Evolutionary conservation across 2,329 filamentous ascomycete species (phyloP).

Genomic region (Plenodomus lindquistii): DNA sequence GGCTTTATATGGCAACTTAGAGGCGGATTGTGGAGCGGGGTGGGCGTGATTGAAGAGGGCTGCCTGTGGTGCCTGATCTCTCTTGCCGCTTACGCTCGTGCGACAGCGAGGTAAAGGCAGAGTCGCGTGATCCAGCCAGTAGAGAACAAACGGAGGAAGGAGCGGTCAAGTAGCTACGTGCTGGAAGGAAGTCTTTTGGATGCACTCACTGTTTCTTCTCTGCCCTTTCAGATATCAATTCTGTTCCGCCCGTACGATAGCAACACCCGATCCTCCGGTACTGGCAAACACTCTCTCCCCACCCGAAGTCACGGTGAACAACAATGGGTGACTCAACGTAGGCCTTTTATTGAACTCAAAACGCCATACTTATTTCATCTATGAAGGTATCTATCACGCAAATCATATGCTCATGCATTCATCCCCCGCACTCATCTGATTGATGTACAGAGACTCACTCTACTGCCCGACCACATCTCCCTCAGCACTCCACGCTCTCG

Average conservation of each 20-base stretch:
- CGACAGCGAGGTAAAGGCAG: neutral
- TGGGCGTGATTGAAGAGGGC: neutral
- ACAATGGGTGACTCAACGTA: no score
- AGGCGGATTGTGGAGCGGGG: neutral
- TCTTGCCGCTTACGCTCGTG: neutral
- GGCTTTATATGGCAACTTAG: neutral
- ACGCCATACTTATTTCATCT: constrained; percentile 22
- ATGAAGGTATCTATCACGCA: constrained; percentile 8
- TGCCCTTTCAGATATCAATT: no score
- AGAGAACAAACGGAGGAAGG: neutral
- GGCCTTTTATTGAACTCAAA: constrained; percentile 1
- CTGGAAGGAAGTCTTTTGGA: neutral
- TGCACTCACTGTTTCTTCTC: no score
- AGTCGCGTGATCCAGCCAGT: neutral
- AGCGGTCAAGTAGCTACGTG: neutral
- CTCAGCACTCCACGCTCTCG: constrained; percentile 52
- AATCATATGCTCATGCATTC: constrained; percentile 15
- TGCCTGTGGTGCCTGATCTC: neutral
- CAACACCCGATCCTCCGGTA: no score
- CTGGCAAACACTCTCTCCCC: no score
- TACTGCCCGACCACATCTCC: constrained; percentile 5
- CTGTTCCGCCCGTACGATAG: no score
- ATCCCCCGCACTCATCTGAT: constrained; percentile 5
- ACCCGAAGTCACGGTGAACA: no score
- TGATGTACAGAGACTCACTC: no score